Percentiles rank a stretch among this genome's conserved stretches.
phyloP scores from a whole-genome alignment of 2,329 filamentous ascomycete genomes.

The Xylaria sp. region DNA sequence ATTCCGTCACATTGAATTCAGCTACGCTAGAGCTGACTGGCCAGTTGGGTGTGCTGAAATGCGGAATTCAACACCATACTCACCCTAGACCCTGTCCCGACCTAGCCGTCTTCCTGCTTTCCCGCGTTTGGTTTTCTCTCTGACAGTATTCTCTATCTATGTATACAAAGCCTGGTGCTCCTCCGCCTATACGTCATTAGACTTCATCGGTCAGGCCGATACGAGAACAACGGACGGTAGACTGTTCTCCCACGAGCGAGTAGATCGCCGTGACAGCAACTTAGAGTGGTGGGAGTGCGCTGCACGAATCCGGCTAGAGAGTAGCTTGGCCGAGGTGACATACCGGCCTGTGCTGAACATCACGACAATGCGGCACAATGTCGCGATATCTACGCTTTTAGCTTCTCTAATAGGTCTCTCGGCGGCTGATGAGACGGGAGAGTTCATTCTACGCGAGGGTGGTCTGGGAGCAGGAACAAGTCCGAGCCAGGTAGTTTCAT shows the following conservation, averaged over 20 bases:
- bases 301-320: conserved; percentile 35
- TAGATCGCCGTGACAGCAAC: conserved; percentile 9
- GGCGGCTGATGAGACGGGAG: conserved; percentile 9
- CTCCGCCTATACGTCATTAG: conserved; percentile 12
- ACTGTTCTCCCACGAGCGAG: conserved; percentile 12
- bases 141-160: conserved; percentile 13
- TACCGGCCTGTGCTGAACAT: conserved; percentile 26
- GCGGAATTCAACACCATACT: conserved; percentile 14
- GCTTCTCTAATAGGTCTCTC: conserved; percentile 38
- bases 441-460: background rate
- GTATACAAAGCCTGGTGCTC: conserved; percentile 26
- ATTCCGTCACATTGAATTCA: conserved; percentile 27
- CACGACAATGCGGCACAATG: conserved; percentile 46
- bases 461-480: conserved; percentile 2
- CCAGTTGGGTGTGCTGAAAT: conserved; percentile 18
- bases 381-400: conserved; percentile 41
- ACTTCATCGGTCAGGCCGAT: conserved; percentile 2
- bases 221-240: conserved; percentile 1
- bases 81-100: conserved; percentile 17
- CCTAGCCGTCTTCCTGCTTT: conserved; percentile 16
- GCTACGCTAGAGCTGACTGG: conserved; percentile 22
- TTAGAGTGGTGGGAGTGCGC: conserved; percentile 30
- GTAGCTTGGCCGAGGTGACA: conserved; percentile 36
- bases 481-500: conserved; percentile 30
- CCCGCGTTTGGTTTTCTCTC: conserved; percentile 15